Percentiles rank a stretch among this genome's conserved stretches.
Conservation (phyloP, 2,329 filamentous ascomycete genomes). For the Colletotrichum sp. region DNA sequence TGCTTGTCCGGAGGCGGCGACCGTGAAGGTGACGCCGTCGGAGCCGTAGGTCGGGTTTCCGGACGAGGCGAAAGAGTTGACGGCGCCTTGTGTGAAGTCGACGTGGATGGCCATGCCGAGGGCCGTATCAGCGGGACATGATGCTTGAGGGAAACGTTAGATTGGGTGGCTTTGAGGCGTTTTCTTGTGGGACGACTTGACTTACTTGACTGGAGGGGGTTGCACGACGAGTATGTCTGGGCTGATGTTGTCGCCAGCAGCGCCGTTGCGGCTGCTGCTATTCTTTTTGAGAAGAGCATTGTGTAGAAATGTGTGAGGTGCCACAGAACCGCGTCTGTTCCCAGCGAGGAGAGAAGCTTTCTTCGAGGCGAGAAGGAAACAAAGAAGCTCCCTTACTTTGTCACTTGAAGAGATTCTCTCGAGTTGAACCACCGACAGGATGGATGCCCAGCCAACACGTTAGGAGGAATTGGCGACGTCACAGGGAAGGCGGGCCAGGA, state of each 20-base stretch:
- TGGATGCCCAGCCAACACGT: background rate
- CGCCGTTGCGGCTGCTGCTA: conserved; percentile 25
- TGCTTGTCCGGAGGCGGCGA: conserved; percentile 78
- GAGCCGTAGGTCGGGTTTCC: conserved; percentile 75
- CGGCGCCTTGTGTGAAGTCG: conserved; percentile 80
- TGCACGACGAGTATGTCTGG: conserved; percentile 47
- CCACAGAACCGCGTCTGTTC: background rate
- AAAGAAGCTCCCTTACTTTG: background rate
- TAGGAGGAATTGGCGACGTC: conserved; percentile 8
- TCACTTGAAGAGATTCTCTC: conserved; percentile 3
- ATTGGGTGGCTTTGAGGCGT: background rate
- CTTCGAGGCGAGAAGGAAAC: background rate
- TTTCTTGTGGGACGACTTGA: background rate
- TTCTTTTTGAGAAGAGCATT: conserved; percentile 15
- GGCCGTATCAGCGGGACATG: conserved; percentile 78
- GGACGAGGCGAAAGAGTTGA: conserved; percentile 77
- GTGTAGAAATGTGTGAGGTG: background rate
- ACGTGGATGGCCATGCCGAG: conserved; percentile 83
- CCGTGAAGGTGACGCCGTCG: conserved; percentile 82
- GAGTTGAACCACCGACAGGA: background rate
- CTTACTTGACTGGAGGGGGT: conserved; percentile 39
- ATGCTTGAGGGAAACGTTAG: conserved; percentile 39
- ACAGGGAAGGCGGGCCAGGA: conserved; percentile 9
- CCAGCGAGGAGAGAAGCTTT: background rate
- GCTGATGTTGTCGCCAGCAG: conserved; percentile 32